These are phyloP conservation scores for Lasiosphaeria hispida DNA, from an alignment of 495 filamentous ascomycete genomes.

Conservation along the genomic window DNA sequence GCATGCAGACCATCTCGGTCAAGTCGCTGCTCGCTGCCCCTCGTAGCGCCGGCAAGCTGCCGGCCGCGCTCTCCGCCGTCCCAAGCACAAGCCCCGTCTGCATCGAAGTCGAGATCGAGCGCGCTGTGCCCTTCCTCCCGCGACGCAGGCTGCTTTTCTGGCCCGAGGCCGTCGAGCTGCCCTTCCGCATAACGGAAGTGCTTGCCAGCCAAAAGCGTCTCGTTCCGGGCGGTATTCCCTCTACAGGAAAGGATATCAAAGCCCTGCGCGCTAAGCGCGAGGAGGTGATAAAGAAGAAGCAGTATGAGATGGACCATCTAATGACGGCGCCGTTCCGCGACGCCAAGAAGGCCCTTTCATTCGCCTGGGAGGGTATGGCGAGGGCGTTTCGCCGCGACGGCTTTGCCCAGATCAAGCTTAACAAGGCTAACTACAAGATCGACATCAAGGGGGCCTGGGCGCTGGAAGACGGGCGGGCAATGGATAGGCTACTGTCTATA, in stretches of 20 bases:
- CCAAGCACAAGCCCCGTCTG: conserved; percentile 20
- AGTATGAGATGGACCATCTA: conserved; percentile 46
- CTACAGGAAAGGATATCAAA: conserved; percentile 19
- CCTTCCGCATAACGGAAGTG: conserved; percentile 31
- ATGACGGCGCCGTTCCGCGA: conserved; percentile 52
- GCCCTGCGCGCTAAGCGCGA: conserved; percentile 28
- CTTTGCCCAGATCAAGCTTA: conserved; percentile 41
- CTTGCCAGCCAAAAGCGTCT: neutral
- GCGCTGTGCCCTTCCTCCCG: conserved; percentile 36
- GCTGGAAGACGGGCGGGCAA: conserved; percentile 48
- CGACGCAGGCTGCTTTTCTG: conserved; percentile 30
- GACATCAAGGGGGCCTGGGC: conserved; percentile 50
- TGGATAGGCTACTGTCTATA: conserved; percentile 46
- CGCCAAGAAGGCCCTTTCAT: conserved; percentile 26
- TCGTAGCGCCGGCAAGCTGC: neutral
- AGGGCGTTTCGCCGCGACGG: conserved; percentile 47
- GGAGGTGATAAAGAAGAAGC: conserved; percentile 31
- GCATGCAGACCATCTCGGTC: conserved; percentile 39
- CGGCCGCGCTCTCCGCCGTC: neutral
- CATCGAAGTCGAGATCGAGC: conserved; percentile 38
- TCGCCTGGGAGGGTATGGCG: conserved; percentile 32
- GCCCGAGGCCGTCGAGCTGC: conserved; percentile 38
- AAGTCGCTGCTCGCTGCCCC: conserved; percentile 3
- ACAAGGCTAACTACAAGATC: conserved; percentile 44
- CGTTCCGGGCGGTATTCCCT: neutral